These are phyloP conservation scores for Teunomyces tritomae DNA, from an alignment of 805 yeast species.

Conservation along the genomic window DNA sequence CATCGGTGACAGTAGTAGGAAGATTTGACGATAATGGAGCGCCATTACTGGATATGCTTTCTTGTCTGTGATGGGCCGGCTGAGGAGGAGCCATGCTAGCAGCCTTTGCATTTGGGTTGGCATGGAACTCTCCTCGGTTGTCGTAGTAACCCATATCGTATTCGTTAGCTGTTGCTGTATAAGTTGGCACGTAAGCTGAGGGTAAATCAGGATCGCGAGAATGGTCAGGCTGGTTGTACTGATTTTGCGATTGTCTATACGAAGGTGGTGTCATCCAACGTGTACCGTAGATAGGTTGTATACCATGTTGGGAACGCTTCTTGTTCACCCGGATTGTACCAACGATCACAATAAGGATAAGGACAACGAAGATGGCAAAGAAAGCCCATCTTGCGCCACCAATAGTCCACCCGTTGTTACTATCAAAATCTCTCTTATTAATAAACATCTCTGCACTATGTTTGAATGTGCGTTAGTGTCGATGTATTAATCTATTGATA, in stretches of 20 bases:
- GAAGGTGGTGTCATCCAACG: slow-evolving; percentile 88
- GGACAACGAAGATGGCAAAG: slow-evolving; percentile 57
- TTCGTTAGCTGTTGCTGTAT: slow-evolving; percentile 63
- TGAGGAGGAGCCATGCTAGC: slow-evolving; percentile 16
- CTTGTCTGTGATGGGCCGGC: slow-evolving; percentile 20
- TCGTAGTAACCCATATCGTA: slow-evolving; percentile 80
- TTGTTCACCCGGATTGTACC: slow-evolving; percentile 56
- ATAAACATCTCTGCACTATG: slow-evolving; percentile 3
- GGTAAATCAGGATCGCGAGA: slow-evolving; percentile 41
- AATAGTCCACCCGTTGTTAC: slow-evolving; percentile 11
- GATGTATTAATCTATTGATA: neutral
- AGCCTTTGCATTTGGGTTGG: slow-evolving; percentile 30
- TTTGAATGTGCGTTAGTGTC: neutral
- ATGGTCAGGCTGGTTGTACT: slow-evolving; percentile 43
- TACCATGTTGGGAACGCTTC: slow-evolving; percentile 47
- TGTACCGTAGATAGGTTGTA: slow-evolving; percentile 68
- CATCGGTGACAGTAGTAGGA: slow-evolving; percentile 8
- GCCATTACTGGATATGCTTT: slow-evolving; percentile 12
- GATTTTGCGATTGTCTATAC: slow-evolving; percentile 63
- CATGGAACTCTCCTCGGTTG: slow-evolving; percentile 47
- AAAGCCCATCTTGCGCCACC: slow-evolving; percentile 61
- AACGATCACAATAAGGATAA: slow-evolving; percentile 44
- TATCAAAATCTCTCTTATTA: slow-evolving; percentile 7
- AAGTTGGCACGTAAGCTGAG: slow-evolving; percentile 59
- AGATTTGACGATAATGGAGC: slow-evolving; percentile 13